Base-by-base conservation (phyloP, 163 green algal genomes). In the Volvox carteri region DNA sequence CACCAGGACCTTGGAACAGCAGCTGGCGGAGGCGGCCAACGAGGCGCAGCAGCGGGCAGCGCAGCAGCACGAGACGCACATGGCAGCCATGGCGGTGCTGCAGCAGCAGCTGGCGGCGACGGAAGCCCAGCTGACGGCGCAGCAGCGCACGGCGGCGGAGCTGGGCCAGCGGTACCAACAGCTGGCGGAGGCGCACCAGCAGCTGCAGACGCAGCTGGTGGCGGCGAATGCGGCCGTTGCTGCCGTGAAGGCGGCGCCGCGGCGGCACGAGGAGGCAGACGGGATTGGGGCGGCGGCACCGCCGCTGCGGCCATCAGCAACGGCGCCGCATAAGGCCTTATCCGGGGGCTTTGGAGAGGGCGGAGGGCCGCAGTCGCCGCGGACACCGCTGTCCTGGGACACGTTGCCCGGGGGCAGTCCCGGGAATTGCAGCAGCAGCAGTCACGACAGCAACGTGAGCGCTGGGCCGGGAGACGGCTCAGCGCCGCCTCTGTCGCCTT, bases 1-100 rank as follows among this genome's bases (percentile, higher is more conserved):
- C n/a, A n/a, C n/a, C 84, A 89, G 84, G 70, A 68, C 70, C 30
- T 37, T 89, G 52, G 70, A 81, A 68, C 68, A 89, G 84, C 68
- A 89, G 70, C 84, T 89, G 4, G 84, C 68, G 2, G 84, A 84
- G 37, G 67, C 60, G 11, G 2, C 35, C 12, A 76, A 62, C 7
- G 68, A 72, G 30, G 68, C 68, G 7, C 44, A 70, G 39, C 70
- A 83, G 70, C 68, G 52, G 12, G n/a, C 44, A 14, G n/a, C 65
- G 4, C 30, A 74, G 52, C 65, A 65, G 70, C 42, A 67, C 1
- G 84, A 73, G 44, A 37, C 50, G 5, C 67, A 88, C 11, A 37
- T 37, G 16, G 52, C 39, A 2, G 68, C 52, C 33, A 28, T 84
- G 37, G 30, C 68, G 37, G 50, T 14, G 68, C 35, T 89, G 44